Percentiles rank a stretch among this genome's conserved stretches.
These are phyloP conservation scores for Tuber melanosporum DNA, from an alignment of 495 filamentous ascomycete species.

Conservation along the genomic window DNA sequence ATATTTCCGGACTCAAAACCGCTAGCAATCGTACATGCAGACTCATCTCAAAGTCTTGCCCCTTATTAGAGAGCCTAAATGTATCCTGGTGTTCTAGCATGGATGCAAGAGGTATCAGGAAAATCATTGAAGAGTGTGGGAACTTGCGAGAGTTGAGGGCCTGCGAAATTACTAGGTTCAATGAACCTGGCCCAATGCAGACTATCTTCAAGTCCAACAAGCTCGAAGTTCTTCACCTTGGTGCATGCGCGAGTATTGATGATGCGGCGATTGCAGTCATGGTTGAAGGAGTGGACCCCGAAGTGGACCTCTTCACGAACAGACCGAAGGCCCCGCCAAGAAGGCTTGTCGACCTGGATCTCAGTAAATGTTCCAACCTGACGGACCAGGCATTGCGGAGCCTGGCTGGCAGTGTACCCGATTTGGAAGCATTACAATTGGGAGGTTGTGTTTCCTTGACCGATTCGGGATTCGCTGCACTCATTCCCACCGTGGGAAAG, in stretches of 20 bases:
- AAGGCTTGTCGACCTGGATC: constrained; percentile 73
- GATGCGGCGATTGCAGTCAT: constrained; percentile 66
- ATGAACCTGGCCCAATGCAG: constrained; percentile 60
- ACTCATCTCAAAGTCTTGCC: constrained; percentile 77
- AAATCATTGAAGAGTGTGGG: constrained; percentile 64
- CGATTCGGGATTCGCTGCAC: constrained; percentile 62
- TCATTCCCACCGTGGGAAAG: constrained; percentile 65
- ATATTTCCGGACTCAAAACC: constrained; percentile 69
- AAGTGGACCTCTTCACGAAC: constrained; percentile 70
- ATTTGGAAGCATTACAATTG: constrained; percentile 74
- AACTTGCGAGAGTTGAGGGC: constrained; percentile 73
- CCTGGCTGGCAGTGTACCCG: constrained; percentile 67
- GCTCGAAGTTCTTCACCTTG: constrained; percentile 70
- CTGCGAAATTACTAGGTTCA: constrained; percentile 73
- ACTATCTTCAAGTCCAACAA: constrained; percentile 72
- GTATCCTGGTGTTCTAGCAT: constrained; percentile 86
- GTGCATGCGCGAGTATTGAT: constrained; percentile 66
- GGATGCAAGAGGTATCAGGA: constrained; percentile 70
- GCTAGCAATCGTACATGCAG: constrained; percentile 82
- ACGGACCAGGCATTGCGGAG: constrained; percentile 62
- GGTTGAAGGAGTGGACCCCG: constrained; percentile 63
- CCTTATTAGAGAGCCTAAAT: constrained; percentile 72
- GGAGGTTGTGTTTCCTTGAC: constrained; percentile 63
- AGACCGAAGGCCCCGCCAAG: constrained; percentile 70
- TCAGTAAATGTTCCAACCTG: constrained; percentile 68